Base-by-base conservation (phyloP, 2,329 filamentous ascomycete genomes). In the Venturia effusa region DNA sequence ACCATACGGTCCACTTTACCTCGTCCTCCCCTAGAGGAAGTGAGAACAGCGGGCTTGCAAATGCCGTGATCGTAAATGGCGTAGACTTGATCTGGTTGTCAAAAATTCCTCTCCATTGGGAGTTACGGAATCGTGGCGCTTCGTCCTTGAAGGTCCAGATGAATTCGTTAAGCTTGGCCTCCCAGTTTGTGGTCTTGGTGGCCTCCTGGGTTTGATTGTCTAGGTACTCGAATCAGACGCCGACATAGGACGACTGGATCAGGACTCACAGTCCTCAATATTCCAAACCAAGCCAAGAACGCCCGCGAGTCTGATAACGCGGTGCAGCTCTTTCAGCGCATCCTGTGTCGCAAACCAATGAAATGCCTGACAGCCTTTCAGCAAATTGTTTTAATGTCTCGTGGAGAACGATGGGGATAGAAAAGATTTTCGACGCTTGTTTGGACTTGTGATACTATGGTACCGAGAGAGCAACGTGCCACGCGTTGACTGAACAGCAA, bases 251-350 rank as follows among this genome's bases (percentile, higher is more conserved):
- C 8, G 24, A 57, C 37, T 63, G 22, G 43, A 61, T 5, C 55
- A 30, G 24, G 5, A 75, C 80, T 70, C 74, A 87, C 86, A 89
- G 67, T 88, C 85, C 71, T 90, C 87, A 65, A 87, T 78, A 68
- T 90, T 90, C 88, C 88, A 91, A 62, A 91, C 85, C 72, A 89
- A 73, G 17, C 84, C 88, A 34, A 91, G 77, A 34, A 79, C 78
- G 7, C 82, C 82, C 7, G 80, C 81, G 0, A 84, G 84, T 69
- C 81, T 82, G 59, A 91, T 74, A 0, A 88, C 81, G 59, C 87
- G 82, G 68, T 84, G 81, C n/a, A 91, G 87, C 68, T 90, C 87
- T 57, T 77, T 74, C 34, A 92, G 75, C 0, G 87, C 78, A 41
- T 83, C 79, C 51, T 80, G 75, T 62, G 81, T 88, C 45, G 87